phyloP scores from a whole-genome alignment of 2,329 filamentous ascomycete genomes.

The Cercospora brassicicola region DNA sequence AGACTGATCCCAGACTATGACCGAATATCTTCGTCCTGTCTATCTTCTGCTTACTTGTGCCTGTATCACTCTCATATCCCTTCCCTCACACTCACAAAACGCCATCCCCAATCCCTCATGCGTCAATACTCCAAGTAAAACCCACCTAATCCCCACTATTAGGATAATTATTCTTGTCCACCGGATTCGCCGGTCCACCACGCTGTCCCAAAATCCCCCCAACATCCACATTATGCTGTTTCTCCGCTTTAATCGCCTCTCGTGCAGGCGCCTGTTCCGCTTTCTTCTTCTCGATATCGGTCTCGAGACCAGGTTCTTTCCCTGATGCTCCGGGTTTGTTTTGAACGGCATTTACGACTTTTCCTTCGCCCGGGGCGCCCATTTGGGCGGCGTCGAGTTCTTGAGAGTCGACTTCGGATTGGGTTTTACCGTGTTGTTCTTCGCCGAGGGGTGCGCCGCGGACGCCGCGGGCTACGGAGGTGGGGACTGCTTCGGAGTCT shows the following conservation, averaged over 20 bases:
- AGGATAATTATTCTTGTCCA: conserved; percentile 38
- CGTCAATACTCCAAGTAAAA: background rate
- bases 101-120: background rate
- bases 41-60: background rate
- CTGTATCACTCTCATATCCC: background rate
- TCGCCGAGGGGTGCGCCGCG: conserved; percentile 49
- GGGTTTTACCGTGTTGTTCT: conserved; percentile 43
- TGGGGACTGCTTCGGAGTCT: conserved; percentile 40
- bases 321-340: conserved; percentile 41
- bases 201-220: conserved; percentile 48
- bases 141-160: conserved; percentile 24
- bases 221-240: conserved; percentile 41
- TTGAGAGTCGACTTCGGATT: conserved; percentile 48
- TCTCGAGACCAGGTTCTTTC: conserved; percentile 44
- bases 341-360: conserved; percentile 46
- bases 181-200: conserved; percentile 48
- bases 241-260: conserved; percentile 44
- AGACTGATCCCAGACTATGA: background rate
- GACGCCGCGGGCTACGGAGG: conserved; percentile 45
- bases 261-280: conserved; percentile 49
- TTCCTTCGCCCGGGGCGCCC: conserved; percentile 50
- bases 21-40: background rate
- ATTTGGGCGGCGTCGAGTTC: conserved; percentile 53
- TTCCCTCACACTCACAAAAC: background rate
- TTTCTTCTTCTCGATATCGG: conserved; percentile 53